These are phyloP conservation scores for Talaromyces sp. DNA, from an alignment of 2,329 filamentous ascomycete genomes.

Conservation along the genomic window DNA sequence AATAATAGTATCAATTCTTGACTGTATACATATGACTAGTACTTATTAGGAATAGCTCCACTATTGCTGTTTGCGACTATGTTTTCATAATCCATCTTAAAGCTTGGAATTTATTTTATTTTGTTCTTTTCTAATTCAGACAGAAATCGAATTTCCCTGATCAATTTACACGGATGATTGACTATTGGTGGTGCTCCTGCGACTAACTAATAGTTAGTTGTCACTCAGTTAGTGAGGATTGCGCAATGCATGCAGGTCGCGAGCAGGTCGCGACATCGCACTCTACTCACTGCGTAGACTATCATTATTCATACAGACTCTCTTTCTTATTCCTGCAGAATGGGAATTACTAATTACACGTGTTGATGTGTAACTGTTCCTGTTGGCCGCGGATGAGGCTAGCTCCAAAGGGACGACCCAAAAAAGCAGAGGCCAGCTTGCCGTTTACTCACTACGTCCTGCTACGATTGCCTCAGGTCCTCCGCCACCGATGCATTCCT, in stretches of 20 bases:
- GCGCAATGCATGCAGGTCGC: background rate
- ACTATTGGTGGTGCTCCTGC: background rate
- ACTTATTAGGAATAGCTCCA: too few species aligned
- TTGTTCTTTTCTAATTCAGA: background rate
- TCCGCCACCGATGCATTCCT: conserved; percentile 13
- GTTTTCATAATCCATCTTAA: too few species aligned
- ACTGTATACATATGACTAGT: too few species aligned
- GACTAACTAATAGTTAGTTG: background rate
- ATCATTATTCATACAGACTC: too few species aligned
- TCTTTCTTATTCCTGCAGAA: too few species aligned
- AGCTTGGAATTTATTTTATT: background rate
- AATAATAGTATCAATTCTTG: too few species aligned
- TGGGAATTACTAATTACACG: too few species aligned
- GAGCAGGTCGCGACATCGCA: background rate
- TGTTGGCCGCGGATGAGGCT: background rate
- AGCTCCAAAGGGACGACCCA: background rate
- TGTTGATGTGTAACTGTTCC: too few species aligned
- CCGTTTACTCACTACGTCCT: conserved; percentile 15
- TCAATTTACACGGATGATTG: background rate
- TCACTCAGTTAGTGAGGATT: background rate
- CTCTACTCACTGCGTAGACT: too few species aligned
- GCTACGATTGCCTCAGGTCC: background rate
- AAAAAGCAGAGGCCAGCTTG: conserved; percentile 22
- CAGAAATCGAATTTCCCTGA: background rate
- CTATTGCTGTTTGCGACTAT: too few species aligned